Evolutionary conservation across 2,329 filamentous ascomycete genomes (phyloP).

Genomic region (Aspergillus costaricaensis): DNA sequence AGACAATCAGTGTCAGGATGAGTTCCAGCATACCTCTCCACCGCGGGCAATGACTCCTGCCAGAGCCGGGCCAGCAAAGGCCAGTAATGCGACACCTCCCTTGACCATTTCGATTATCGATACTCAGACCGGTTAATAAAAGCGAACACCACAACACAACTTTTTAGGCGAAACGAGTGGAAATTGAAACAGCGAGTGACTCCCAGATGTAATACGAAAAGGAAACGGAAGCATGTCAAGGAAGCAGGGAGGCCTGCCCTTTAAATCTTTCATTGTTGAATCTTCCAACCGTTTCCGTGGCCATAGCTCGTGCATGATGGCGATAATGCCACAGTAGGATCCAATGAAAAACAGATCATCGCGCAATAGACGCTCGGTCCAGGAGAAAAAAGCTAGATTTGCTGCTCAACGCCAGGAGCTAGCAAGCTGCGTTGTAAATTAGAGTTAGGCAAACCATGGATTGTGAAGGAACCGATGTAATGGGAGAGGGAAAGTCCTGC

Average conservation of each 20-base stretch:
- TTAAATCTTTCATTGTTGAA: slow-evolving; percentile 27
- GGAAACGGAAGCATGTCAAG: slow-evolving; percentile 6
- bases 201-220: slow-evolving; percentile 23
- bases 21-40: slow-evolving; percentile 7
- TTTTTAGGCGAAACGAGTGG: slow-evolving; percentile 26
- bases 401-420: not conserved
- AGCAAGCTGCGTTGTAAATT: slow-evolving; percentile 17
- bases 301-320: slow-evolving; percentile 20
- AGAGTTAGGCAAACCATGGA: slow-evolving; percentile 19
- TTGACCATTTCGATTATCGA: slow-evolving; percentile 39
- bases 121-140: slow-evolving; percentile 11
- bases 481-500: slow-evolving; percentile 3
- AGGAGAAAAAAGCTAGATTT: slow-evolving; percentile 14
- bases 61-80: slow-evolving; percentile 38
- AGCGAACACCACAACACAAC: slow-evolving; percentile 18
- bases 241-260: slow-evolving; percentile 19
- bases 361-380: slow-evolving; percentile 11
- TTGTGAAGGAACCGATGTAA: slow-evolving; percentile 21
- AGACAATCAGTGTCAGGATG: not conserved
- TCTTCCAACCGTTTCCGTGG: slow-evolving; percentile 17
- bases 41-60: slow-evolving; percentile 35
- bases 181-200: slow-evolving; percentile 25
- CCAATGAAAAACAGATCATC: slow-evolving; percentile 21
- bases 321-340: slow-evolving; percentile 32
- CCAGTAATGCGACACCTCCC: slow-evolving; percentile 36